Evolutionary conservation across 2,329 filamentous ascomycete genomes (phyloP).

Genomic region (Cytospora leucostoma): DNA sequence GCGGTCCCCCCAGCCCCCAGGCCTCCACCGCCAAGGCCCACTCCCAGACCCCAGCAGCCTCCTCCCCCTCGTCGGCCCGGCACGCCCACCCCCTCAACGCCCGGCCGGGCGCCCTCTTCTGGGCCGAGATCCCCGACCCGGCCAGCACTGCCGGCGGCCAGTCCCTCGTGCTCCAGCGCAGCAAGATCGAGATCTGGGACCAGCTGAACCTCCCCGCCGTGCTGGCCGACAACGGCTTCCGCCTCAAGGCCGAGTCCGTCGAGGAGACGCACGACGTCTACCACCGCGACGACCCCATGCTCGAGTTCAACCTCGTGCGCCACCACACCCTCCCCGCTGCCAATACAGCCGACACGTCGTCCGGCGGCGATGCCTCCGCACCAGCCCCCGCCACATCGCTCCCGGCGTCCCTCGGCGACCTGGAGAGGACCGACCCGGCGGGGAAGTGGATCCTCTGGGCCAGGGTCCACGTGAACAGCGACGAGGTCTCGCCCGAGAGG

Average conservation of each 20-base stretch:
- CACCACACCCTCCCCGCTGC: slow-evolving; percentile 45
- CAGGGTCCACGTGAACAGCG: slow-evolving; percentile 50
- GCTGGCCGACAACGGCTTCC: slow-evolving; percentile 54
- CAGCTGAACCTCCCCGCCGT: slow-evolving; percentile 51
- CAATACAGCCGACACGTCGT: too few relatives aligned
- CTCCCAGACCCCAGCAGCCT: background rate
- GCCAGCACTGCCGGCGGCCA: slow-evolving; percentile 38
- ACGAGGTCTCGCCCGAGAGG: slow-evolving; percentile 60
- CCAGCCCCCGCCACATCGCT: slow-evolving; percentile 35
- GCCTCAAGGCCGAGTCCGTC: slow-evolving; percentile 53
- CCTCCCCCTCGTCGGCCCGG: background rate
- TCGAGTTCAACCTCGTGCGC: slow-evolving; percentile 55
- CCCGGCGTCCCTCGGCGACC: slow-evolving; percentile 50
- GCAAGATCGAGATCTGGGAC: slow-evolving; percentile 58
- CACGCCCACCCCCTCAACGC: slow-evolving; percentile 41
- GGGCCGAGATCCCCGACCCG: slow-evolving; percentile 63
- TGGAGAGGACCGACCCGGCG: slow-evolving; percentile 50
- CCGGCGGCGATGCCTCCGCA: too few relatives aligned
- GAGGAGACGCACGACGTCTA: slow-evolving; percentile 54
- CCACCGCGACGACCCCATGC: slow-evolving; percentile 47
- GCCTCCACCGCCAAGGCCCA: background rate
- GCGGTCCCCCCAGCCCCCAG: slow-evolving; percentile 32
- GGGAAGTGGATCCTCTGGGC: slow-evolving; percentile 59
- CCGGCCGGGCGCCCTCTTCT: slow-evolving; percentile 52
- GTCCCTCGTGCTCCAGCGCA: slow-evolving; percentile 53